Conservation (phyloP, 306 rosid genomes). For the Erythrophleum fordii region DNA sequence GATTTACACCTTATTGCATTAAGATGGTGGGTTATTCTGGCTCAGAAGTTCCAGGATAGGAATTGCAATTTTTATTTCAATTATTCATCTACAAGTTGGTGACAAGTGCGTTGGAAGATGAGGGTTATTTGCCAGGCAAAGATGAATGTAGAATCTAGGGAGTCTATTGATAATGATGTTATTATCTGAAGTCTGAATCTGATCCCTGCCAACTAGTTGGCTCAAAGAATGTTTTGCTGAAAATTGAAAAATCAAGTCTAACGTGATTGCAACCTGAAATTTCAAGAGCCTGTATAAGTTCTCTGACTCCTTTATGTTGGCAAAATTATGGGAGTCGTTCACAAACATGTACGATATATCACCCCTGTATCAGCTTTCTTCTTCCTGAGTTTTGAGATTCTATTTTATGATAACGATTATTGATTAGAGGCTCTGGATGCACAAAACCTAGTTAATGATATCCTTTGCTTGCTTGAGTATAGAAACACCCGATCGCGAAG, state of each 20-base stretch:
- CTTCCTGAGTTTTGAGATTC: background rate
- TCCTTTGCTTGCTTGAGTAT: background rate
- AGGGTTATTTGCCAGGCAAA: background rate
- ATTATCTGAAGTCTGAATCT: background rate
- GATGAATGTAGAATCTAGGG: background rate
- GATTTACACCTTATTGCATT: background rate
- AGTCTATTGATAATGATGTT: background rate
- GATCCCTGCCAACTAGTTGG: background rate
- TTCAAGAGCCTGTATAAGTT: background rate
- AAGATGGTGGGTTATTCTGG: background rate
- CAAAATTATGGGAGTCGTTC: background rate
- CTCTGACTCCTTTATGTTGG: background rate
- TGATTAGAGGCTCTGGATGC: background rate
- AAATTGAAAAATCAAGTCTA: background rate
- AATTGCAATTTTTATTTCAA: background rate
- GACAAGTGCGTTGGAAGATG: background rate
- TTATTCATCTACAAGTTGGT: background rate
- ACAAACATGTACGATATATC: background rate
- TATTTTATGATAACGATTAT: background rate
- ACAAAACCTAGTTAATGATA: background rate
- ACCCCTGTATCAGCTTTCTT: background rate
- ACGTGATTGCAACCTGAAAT: background rate
- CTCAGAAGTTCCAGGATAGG: background rate
- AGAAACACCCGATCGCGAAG: background rate
- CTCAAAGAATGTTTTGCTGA: constrained; percentile 7